phyloP scores from a whole-genome alignment of 1,139 yeast genomes.

The Candida sp. region DNA sequence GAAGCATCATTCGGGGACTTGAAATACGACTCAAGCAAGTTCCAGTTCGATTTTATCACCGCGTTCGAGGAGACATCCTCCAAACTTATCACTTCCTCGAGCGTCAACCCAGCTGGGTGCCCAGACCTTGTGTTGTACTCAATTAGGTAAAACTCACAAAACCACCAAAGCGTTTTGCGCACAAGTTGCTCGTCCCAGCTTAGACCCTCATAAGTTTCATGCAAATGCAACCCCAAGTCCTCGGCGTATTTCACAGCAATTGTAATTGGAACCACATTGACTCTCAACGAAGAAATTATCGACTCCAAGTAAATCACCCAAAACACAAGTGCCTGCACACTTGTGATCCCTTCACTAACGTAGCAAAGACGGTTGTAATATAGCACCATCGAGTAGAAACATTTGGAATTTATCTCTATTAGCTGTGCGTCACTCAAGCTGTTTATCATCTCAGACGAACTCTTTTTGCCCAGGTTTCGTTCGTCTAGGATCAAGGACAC shows the following conservation, averaged over 20 bases:
- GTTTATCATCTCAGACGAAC: slow-evolving; percentile 9
- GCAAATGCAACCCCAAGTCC: slow-evolving; percentile 67
- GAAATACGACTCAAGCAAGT: slow-evolving; percentile 7
- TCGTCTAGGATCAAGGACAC: slow-evolving; percentile 11
- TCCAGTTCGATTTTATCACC: slow-evolving; percentile 8
- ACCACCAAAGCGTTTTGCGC: slow-evolving; percentile 58
- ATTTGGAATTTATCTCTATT: slow-evolving; percentile 24
- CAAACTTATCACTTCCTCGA: slow-evolving; percentile 46
- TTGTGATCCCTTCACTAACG: slow-evolving; percentile 51
- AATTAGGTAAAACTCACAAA: slow-evolving; percentile 55
- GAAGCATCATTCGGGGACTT: slow-evolving; percentile 3
- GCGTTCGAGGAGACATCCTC: slow-evolving; percentile 8
- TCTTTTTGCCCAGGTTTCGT: slow-evolving; percentile 6
- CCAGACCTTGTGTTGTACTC: slow-evolving; percentile 59
- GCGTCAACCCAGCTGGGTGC: slow-evolving; percentile 59
- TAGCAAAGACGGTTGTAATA: slow-evolving; percentile 52
- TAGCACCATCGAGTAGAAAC: slow-evolving; percentile 40
- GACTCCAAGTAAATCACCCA: slow-evolving; percentile 49
- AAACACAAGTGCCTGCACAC: slow-evolving; percentile 52
- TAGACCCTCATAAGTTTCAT: slow-evolving; percentile 50
- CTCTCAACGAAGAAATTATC: slow-evolving; percentile 42
- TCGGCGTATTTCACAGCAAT: slow-evolving; percentile 63
- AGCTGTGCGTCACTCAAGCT: slow-evolving; percentile 17
- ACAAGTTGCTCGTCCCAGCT: slow-evolving; percentile 37
- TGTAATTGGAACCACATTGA: slow-evolving; percentile 48